Conservation (phyloP, 2,329 filamentous ascomycete species). For the Tolypocladium guangdongense region DNA sequence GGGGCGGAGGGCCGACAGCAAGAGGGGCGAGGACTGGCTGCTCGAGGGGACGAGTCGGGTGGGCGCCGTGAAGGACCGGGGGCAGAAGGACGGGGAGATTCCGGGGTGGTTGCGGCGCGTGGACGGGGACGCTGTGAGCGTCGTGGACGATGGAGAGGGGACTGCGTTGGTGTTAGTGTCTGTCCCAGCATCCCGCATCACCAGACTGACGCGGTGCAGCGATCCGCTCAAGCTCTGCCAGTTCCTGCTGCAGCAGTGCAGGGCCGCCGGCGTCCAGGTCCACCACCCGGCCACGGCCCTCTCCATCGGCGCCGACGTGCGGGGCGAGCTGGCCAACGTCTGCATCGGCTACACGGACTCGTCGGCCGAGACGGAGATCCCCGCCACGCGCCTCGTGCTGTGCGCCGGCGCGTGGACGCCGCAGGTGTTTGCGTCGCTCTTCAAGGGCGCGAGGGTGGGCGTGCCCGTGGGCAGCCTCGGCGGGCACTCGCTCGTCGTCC, state of each 20-base stretch:
- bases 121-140: constrained; percentile 44
- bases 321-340: constrained; percentile 40
- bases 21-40: constrained; percentile 54
- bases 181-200: too few species aligned
- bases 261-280: constrained; percentile 50
- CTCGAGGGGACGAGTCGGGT: constrained; percentile 52
- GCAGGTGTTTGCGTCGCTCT: constrained; percentile 52
- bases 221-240: constrained; percentile 57
- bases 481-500: constrained; percentile 62
- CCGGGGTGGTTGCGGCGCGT: constrained; percentile 23
- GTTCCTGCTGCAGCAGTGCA: constrained; percentile 48
- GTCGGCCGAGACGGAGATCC: constrained; percentile 38
- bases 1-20: constrained; percentile 23
- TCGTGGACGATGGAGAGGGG: constrained; percentile 48
- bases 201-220: too few species aligned
- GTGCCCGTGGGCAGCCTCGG: constrained; percentile 47
- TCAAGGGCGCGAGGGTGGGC: constrained; percentile 39
- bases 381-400: constrained; percentile 56
- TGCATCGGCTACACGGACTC: constrained; percentile 33
- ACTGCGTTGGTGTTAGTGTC: constrained; percentile 55
- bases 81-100: constrained; percentile 19
- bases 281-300: constrained; percentile 52
- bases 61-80: constrained; percentile 29
- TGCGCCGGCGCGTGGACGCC: constrained; percentile 63
- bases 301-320: constrained; percentile 37